These are phyloP conservation scores for Suhomyces yuchorum DNA, from an alignment of 1,139 yeast genomes.

Conservation along the genomic window DNA sequence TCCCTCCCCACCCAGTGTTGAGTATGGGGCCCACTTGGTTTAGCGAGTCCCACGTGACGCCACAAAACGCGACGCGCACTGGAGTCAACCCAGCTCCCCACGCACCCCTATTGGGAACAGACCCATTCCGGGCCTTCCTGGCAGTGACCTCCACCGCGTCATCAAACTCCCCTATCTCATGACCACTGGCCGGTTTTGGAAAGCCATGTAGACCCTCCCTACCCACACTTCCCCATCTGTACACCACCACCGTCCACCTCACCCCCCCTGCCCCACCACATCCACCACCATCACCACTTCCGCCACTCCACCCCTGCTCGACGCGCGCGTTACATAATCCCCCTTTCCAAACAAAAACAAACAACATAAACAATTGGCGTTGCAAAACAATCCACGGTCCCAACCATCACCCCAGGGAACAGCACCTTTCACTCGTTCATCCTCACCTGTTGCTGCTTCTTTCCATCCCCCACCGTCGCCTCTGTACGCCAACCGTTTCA, in stretches of 20 bases:
- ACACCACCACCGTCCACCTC: neutral
- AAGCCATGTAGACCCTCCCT: too few species aligned
- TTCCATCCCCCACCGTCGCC: neutral
- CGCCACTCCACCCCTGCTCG: neutral
- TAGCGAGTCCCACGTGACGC: too few species aligned
- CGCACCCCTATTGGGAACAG: too few species aligned
- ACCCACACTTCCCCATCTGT: too few species aligned
- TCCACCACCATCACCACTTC: neutral
- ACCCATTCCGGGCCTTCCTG: neutral
- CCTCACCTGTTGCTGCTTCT: neutral
- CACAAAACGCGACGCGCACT: too few species aligned
- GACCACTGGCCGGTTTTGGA: too few species aligned
- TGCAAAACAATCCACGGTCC: constrained; percentile 7
- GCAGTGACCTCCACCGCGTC: too few species aligned
- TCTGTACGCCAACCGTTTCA: neutral
- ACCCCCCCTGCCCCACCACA: neutral
- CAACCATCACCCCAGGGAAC: constrained; percentile 6
- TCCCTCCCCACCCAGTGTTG: too few species aligned
- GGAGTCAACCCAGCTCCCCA: too few species aligned
- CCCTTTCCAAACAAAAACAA: constrained; percentile 13
- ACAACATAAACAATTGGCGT: constrained; percentile 13
- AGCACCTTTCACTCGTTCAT: neutral
- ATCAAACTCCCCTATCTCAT: too few species aligned
- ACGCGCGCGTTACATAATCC: constrained; percentile 11
- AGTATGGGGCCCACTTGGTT: too few species aligned